Percentiles rank a stretch among this genome's conserved stretches.
These are phyloP conservation scores for Amanita pallidorosea DNA, from an alignment of 768 basidiomycete genomes.

Conservation along the genomic window DNA sequence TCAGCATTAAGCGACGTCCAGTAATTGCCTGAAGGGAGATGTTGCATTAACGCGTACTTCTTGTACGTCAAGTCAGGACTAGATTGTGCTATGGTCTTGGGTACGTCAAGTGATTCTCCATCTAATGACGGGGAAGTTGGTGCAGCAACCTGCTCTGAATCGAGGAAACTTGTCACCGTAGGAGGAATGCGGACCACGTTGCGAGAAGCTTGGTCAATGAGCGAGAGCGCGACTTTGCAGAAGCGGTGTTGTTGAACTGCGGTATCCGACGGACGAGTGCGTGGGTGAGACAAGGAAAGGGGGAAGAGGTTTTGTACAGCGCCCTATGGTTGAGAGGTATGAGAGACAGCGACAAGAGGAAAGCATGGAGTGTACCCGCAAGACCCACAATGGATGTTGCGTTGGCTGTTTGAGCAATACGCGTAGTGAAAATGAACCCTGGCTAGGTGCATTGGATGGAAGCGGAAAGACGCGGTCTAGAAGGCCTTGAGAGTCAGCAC, in stretches of 20 bases:
- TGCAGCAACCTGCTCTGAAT: conserved; percentile 8
- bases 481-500: conserved; percentile 63
- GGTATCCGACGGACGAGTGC: conserved; percentile 50
- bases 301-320: conserved; percentile 63
- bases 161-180: conserved; percentile 33
- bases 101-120: conserved; percentile 7
- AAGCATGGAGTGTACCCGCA: conserved; percentile 36
- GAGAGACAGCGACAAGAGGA: conserved; percentile 9
- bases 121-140: conserved; percentile 9
- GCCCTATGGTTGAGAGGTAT: conserved; percentile 24
- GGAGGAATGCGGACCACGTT: conserved; percentile 33
- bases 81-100: conserved; percentile 6
- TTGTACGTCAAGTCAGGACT: conserved; percentile 18
- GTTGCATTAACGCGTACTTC: conserved; percentile 69
- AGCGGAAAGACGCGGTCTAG: conserved; percentile 73
- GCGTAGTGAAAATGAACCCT: conserved; percentile 36
- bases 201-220: conserved; percentile 61
- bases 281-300: conserved; percentile 47
- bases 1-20: conserved; percentile 64
- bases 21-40: conserved; percentile 65
- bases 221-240: conserved; percentile 60
- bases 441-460: conserved; percentile 23
- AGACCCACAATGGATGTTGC: conserved; percentile 39
- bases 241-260: conserved; percentile 65
- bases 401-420: conserved; percentile 43